Percentiles rank a stretch among this genome's conserved stretches.
Conservation (phyloP, 2,329 filamentous ascomycete genomes). For the Ophiostoma sp. region DNA sequence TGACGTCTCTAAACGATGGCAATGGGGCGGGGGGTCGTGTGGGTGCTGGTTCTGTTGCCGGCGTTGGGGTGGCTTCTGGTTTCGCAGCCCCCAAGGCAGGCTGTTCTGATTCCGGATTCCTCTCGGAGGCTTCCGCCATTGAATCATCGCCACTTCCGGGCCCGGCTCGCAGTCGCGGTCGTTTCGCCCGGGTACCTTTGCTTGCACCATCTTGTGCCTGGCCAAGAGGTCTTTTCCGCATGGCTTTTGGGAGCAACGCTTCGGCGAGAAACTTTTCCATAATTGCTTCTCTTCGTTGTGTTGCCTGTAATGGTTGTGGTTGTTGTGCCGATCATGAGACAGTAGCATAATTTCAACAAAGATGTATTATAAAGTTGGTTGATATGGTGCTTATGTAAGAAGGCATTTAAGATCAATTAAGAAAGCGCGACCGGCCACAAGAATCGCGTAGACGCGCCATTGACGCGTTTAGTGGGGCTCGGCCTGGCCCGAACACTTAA, state of each 20-base stretch:
- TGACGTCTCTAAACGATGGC: constrained; percentile 15
- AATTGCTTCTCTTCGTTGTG: neutral
- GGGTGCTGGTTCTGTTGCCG: neutral
- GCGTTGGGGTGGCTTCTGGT: no score
- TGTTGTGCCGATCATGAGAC: neutral
- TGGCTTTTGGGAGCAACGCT: neutral
- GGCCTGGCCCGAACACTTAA: neutral
- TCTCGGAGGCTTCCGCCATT: neutral
- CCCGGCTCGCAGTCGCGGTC: neutral
- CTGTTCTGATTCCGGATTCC: no score
- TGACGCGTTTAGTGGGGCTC: constrained; percentile 4
- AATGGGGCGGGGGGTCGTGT: neutral
- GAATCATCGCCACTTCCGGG: neutral
- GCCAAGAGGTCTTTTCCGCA: neutral
- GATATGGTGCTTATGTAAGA: neutral
- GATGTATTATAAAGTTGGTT: neutral
- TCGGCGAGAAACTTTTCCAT: neutral
- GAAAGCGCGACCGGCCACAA: neutral
- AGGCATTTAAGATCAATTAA: neutral
- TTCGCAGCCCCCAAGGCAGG: neutral
- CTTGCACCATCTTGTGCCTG: neutral
- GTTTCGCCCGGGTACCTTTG: neutral
- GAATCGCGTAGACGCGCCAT: neutral
- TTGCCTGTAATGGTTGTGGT: neutral
- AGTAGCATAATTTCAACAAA: neutral